Evolutionary conservation across 768 basidiomycete genomes (phyloP).

Genomic region (Tylopilus sp.): DNA sequence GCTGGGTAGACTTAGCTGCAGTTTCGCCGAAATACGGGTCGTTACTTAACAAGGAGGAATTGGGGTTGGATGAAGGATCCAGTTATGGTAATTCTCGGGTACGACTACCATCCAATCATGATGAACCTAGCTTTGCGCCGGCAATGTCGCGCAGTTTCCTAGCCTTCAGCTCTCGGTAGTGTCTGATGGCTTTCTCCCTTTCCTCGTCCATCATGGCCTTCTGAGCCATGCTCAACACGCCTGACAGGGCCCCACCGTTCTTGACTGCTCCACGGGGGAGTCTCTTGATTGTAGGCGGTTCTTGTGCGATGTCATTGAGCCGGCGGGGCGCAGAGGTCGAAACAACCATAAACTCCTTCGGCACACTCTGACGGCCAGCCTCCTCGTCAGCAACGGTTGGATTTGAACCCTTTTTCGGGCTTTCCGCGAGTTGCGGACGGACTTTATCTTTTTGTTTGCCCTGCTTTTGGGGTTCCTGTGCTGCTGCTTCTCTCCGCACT

Average conservation of each 20-base stretch:
- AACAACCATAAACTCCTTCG: slow-evolving; percentile 46
- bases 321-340: slow-evolving; percentile 59
- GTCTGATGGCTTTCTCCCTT: slow-evolving; percentile 62
- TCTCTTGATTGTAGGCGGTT: slow-evolving; percentile 60
- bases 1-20: not conserved
- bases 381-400: slow-evolving; percentile 13
- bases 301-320: slow-evolving; percentile 68
- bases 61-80: not conserved
- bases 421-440: slow-evolving; percentile 6
- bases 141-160: slow-evolving; percentile 29
- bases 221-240: slow-evolving; percentile 70
- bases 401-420: slow-evolving; percentile 14
- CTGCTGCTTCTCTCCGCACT: slow-evolving; percentile 32
- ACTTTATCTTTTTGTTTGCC: slow-evolving; percentile 8
- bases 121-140: slow-evolving; percentile 8
- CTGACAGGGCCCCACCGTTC: slow-evolving; percentile 30
- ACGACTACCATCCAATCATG: slow-evolving; percentile 4
- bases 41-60: not conserved
- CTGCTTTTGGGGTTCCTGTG: slow-evolving; percentile 18
- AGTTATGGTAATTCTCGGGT: slow-evolving; percentile 9
- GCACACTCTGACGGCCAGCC: slow-evolving; percentile 13
- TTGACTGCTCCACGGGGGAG: slow-evolving; percentile 45
- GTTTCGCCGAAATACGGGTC: slow-evolving; percentile 4
- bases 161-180: slow-evolving; percentile 69
- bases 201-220: slow-evolving; percentile 75